Percentiles rank a stretch among this genome's conserved stretches.
phyloP scores from a whole-genome alignment of 2,329 filamentous ascomycete species.

The Anthostomella pinea region DNA sequence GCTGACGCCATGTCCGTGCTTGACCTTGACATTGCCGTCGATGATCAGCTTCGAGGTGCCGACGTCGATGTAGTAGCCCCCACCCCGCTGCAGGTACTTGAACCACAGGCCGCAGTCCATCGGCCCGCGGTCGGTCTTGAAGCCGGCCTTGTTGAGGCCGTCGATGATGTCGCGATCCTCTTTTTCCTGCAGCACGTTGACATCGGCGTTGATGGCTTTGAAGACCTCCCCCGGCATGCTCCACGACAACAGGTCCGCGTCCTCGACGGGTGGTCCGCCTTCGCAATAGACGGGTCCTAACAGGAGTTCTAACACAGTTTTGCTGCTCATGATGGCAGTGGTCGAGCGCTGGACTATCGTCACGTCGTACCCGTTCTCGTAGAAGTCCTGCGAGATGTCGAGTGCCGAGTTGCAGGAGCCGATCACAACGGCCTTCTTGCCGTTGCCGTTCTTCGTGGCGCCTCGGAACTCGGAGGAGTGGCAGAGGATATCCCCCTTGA shows the following conservation, averaged over 20 bases:
- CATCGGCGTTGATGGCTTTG: slow-evolving; percentile 54
- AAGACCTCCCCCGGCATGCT: slow-evolving; percentile 57
- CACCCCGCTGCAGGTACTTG: slow-evolving; percentile 61
- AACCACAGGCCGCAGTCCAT: slow-evolving; percentile 51
- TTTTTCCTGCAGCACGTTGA: slow-evolving; percentile 36
- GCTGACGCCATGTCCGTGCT: slow-evolving; percentile 47
- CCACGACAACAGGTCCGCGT: slow-evolving; percentile 61
- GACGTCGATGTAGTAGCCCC: slow-evolving; percentile 60
- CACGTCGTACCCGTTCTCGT: slow-evolving; percentile 55
- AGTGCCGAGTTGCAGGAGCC: slow-evolving; percentile 59
- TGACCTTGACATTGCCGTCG: slow-evolving; percentile 55
- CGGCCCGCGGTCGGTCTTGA: slow-evolving; percentile 55
- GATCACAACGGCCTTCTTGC: slow-evolving; percentile 53
- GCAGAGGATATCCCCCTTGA: slow-evolving; percentile 51
- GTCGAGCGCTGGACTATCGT: slow-evolving; percentile 60
- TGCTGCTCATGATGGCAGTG: slow-evolving; percentile 52
- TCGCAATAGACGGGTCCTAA: slow-evolving; percentile 52
- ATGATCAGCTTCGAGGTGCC: slow-evolving; percentile 52
- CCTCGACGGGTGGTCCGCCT: slow-evolving; percentile 57
- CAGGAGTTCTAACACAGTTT: slow-evolving; percentile 48
- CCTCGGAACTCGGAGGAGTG: slow-evolving; percentile 53
- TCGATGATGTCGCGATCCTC: slow-evolving; percentile 40
- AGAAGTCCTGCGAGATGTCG: slow-evolving; percentile 58
- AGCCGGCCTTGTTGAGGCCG: slow-evolving; percentile 54
- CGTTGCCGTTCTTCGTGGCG: slow-evolving; percentile 35